Base-by-base conservation (phyloP, 202 grass and related monocot genomes). In the Setaria italica region DNA sequence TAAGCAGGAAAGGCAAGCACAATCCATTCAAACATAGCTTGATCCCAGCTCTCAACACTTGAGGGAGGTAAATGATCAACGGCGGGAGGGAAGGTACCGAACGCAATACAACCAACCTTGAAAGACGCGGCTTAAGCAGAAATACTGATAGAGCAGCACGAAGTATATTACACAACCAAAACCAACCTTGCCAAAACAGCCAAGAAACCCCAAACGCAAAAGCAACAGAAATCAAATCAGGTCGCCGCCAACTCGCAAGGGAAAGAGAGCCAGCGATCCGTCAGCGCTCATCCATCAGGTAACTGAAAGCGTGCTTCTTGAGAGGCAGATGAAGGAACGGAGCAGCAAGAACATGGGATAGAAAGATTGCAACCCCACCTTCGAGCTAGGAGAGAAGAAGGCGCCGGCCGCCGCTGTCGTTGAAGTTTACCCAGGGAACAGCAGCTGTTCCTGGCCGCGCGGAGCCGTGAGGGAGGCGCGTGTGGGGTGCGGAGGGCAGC, bases 321-420 rank as follows among this genome's bases (percentile, higher is more conserved):
- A 7, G 30, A 72, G 21, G n/a, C 19, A 21, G 74, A 9, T 2
- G 1, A 51, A 32, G 8, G 30, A 85, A 43, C 6, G 4, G 50
- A 59, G 42, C 30, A 30, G 66, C 65, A 72, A 78, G 41, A 20
- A 20, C 9, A 20, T 1, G 50, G 47, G 48, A 20, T 0, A 9
- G 50, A 17, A 35, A 53, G 70, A 73, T 73, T 50, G 72, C 33
- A 63, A 16, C 74, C 58, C 77, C 84, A 73, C 88, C 72, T 53
- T 35, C 29, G 70, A 81, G 30, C 50, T 16, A 13, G 0, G 39
- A 37, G 48, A 19, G 73, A 65, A 66, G 73, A 50, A 34, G 67
- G 67, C n/a, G 60, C 48, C 51, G 4, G 51, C 35, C 33, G 47
- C 65, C 50, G 49, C 10, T 15, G 78, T 7, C 11, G 32, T 69